A percentile compares a stretch with the other conserved stretches of the same genome.
These are phyloP conservation scores for Paraphoma sp. DNA, from an alignment of 2,329 filamentous ascomycete genomes.

Conservation along the genomic window DNA sequence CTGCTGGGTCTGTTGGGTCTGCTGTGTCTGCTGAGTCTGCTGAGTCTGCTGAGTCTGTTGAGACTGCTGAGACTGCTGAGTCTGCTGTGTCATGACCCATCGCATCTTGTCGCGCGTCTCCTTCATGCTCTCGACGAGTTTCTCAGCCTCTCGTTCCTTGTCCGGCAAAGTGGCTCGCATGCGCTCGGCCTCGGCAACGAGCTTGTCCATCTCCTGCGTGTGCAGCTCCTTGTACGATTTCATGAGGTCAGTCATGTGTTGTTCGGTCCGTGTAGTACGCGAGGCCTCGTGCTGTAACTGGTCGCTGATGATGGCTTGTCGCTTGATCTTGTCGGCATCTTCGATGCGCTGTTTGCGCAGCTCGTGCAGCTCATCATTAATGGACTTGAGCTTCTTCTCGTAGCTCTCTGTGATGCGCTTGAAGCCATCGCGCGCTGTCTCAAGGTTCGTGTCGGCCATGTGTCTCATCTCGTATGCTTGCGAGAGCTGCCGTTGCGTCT, in stretches of 20 bases:
- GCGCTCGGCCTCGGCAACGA: slow-evolving; percentile 63
- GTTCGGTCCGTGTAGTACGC: slow-evolving; percentile 66
- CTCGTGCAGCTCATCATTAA: slow-evolving; percentile 53
- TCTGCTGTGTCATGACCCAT: slow-evolving; percentile 66
- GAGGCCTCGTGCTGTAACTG: slow-evolving; percentile 75
- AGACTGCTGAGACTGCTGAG: too few species aligned
- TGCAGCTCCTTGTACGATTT: slow-evolving; percentile 70
- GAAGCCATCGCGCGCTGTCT: slow-evolving; percentile 74
- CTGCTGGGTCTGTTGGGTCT: slow-evolving; percentile 33
- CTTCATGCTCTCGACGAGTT: slow-evolving; percentile 64
- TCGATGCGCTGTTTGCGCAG: slow-evolving; percentile 36
- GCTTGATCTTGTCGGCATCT: slow-evolving; percentile 48
- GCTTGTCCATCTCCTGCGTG: slow-evolving; percentile 64
- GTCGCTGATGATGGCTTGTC: slow-evolving; percentile 72
- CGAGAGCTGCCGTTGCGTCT: slow-evolving; percentile 69
- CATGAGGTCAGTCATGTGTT: slow-evolving; percentile 66
- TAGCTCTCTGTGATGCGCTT: slow-evolving; percentile 67
- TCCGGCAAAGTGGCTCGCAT: slow-evolving; percentile 62
- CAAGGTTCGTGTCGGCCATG: slow-evolving; percentile 66
- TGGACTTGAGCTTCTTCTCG: slow-evolving; percentile 57
- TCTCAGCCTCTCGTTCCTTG: slow-evolving; percentile 68
- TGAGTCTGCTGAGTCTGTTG: slow-evolving; percentile 30
- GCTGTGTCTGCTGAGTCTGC: slow-evolving; percentile 25
- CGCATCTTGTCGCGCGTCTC: slow-evolving; percentile 71
- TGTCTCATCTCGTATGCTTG: slow-evolving; percentile 55